Base-by-base conservation (phyloP, 345 rosid genomes). In the Lepidium didymum region DNA sequence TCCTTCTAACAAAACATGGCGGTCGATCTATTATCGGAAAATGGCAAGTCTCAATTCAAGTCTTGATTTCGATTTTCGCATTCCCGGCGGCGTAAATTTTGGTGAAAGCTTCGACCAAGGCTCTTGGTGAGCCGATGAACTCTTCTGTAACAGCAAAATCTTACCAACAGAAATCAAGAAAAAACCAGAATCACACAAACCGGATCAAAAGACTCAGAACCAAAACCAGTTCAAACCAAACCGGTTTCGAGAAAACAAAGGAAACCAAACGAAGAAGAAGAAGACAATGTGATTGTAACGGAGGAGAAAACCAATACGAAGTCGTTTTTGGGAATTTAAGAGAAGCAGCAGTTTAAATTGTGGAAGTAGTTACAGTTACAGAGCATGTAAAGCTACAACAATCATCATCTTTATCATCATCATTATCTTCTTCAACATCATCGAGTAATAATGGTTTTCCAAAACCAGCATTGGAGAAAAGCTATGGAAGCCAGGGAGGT, bases 401-500 rank as follows among this genome's bases (percentile, higher is more conserved):
- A 3, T 70, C 67, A 14, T 54, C 56, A 1, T 72, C 81, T 0
- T 49, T 69, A 0, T 70, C 74, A 21, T 68, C 70, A 0, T 70
- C 69, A 1, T 21, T 21, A 21, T 21, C 23, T 1, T 53, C 70
- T 5, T 51, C 77, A 0, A 65, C 73, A 3, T 58, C 77, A 0
- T 21, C 77, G 14, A 68, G 81, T 44, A 41, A n/a, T n/a, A n/a
- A n/a, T n/a, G n/a, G 61, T 55, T 62, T 77, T 68, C 87, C 77
- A 42, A 89, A 87, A 72, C 96, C 96, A 4, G 93, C 96, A n/a
- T 68, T 89, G 82, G 85, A 80, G 89, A 89, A 87, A 78, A n/a
- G n/a, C n/a, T n/a, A n/a, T n/a, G n/a, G n/a, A n/a, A n/a, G n/a
- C n/a, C n/a, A n/a, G n/a, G n/a, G n/a, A n/a, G n/a, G n/a, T n/a